Conservation (phyloP, 495 filamentous ascomycete species). For the Lophiotrema nucula region DNA sequence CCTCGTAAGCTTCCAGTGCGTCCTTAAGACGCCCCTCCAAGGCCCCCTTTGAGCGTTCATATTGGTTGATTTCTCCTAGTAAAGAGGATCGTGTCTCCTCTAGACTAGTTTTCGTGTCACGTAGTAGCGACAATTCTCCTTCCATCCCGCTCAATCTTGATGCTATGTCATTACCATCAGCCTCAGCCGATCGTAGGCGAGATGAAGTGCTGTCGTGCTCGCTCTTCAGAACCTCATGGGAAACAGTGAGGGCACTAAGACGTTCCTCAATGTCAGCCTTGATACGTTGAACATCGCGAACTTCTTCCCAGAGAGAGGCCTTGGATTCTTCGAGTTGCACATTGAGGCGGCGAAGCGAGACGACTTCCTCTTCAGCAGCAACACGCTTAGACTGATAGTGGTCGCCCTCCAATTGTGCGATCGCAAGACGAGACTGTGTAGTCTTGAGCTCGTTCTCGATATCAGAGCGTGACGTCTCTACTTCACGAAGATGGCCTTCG, state of each 20-base stretch:
- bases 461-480: neutral
- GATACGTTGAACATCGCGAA: neutral
- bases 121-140: too few relatives aligned
- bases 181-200: neutral
- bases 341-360: neutral
- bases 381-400: neutral
- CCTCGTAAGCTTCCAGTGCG: neutral
- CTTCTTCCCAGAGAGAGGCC: neutral
- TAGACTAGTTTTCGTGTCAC: too few relatives aligned
- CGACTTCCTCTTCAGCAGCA: neutral
- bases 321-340: neutral
- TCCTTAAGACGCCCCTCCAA: conserved; percentile 1
- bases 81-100: too few relatives aligned
- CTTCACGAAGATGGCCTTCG: neutral
- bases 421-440: neutral
- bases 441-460: neutral
- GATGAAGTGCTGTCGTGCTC: neutral
- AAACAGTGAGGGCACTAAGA: neutral
- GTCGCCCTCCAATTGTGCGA: neutral
- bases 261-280: conserved; percentile 1
- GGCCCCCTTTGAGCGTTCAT: neutral
- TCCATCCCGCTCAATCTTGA: neutral
- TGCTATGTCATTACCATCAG: neutral
- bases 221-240: neutral
- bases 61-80: neutral